Evolutionary conservation across 164 flowering plant species (phyloP).

Genomic region (Piper longum): DNA sequence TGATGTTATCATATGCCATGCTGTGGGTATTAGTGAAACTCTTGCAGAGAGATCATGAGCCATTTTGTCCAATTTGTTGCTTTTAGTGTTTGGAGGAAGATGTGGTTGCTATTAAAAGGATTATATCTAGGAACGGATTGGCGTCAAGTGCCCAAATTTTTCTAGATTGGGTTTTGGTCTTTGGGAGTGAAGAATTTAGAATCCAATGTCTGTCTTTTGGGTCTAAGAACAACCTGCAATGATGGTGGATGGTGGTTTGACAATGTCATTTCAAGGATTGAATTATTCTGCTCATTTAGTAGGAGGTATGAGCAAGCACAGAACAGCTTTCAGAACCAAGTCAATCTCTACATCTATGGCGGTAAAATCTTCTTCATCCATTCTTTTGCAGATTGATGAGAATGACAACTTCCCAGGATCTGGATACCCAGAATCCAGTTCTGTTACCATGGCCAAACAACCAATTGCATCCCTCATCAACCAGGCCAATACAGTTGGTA

Average conservation of each 20-base stretch:
- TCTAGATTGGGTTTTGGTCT: background rate
- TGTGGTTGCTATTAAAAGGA: no score
- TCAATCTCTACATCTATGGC: constrained; percentile 4
- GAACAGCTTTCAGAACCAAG: constrained; percentile 12
- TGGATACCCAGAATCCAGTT: constrained; percentile 8
- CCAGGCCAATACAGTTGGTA: constrained; percentile 43
- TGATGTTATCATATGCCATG: background rate
- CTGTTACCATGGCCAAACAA: constrained; percentile 1
- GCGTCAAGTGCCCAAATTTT: background rate
- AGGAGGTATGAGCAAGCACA: constrained; percentile 12
- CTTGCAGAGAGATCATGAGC: background rate
- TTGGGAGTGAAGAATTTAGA: constrained; percentile 3
- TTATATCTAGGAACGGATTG: background rate
- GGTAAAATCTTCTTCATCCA: constrained; percentile 13
- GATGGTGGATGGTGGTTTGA: constrained; percentile 17
- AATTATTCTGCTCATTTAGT: constrained; percentile 15
- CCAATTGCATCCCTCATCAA: constrained; percentile 11
- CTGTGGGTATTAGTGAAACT: background rate
- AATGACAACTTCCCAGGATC: constrained; percentile 17
- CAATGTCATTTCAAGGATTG: constrained; percentile 16
- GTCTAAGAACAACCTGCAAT: background rate
- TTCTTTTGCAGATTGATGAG: constrained; percentile 19
- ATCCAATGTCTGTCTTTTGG: background rate
- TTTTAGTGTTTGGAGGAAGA: background rate
- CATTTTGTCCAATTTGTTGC: background rate